phyloP scores from a whole-genome alignment of 106 monocot species.

The Triglochin maritima region DNA sequence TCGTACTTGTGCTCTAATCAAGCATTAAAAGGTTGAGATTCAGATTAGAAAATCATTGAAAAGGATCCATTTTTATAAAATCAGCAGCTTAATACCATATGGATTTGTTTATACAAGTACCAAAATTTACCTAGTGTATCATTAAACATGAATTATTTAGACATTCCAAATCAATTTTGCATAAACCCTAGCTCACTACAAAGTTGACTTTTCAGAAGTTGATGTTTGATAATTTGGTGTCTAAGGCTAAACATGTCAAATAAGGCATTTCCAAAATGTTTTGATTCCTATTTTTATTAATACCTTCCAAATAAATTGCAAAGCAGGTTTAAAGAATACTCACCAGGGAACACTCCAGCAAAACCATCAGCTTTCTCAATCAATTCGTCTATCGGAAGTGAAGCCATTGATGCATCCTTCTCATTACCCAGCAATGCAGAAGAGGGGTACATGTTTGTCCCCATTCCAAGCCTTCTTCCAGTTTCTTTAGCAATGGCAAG shows the following conservation, averaged over 20 bases:
- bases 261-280: too few species aligned
- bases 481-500: conserved; percentile 63
- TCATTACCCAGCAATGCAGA: conserved; percentile 40
- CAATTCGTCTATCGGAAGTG: conserved; percentile 42
- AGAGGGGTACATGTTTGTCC: conserved; percentile 58
- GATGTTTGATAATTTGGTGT: too few species aligned
- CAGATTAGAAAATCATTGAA: not conserved
- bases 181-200: not conserved
- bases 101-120: not conserved
- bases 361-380: conserved; percentile 59
- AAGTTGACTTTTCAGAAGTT: not conserved
- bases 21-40: not conserved
- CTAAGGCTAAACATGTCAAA: too few species aligned
- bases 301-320: too few species aligned
- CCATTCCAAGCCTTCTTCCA: conserved; percentile 52
- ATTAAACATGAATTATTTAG: not conserved
- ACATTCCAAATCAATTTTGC: not conserved
- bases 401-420: conserved; percentile 31
- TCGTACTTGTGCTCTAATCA: conserved; percentile 53
- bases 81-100: not conserved
- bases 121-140: not conserved
- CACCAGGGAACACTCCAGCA: conserved; percentile 61
- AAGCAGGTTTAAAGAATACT: too few species aligned
- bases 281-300: too few species aligned
- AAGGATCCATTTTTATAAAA: not conserved